A percentile compares a stretch with the other conserved stretches of the same genome.
These are phyloP conservation scores for Cladosporium austrohemisphaericum DNA, from an alignment of 2,329 filamentous ascomycete species.

Conservation along the genomic window DNA sequence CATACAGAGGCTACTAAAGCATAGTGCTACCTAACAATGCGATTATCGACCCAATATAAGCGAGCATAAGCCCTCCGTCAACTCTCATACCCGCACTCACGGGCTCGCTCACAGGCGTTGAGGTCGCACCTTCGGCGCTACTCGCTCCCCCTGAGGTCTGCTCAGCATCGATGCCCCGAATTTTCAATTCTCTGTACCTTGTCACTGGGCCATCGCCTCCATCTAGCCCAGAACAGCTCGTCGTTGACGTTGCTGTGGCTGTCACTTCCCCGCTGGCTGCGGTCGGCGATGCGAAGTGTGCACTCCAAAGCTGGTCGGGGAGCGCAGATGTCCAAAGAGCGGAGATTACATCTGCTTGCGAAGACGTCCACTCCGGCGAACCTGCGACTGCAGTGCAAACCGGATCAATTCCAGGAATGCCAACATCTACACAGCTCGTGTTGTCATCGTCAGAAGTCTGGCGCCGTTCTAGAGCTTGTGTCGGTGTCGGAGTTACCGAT, in stretches of 20 bases:
- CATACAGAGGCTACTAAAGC: too few species aligned
- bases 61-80: too few species aligned
- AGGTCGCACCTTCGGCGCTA: neutral
- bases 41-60: too few species aligned
- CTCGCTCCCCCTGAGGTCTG: conserved; percentile 2
- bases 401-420: neutral
- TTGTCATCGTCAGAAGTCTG: neutral
- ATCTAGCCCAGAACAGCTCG: conserved; percentile 1
- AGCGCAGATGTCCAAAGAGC: neutral
- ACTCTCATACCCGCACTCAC: neutral
- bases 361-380: conserved; percentile 6
- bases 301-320: conserved; percentile 9
- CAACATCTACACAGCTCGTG: neutral
- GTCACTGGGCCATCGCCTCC: neutral
- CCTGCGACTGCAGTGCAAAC: neutral
- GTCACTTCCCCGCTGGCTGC: conserved; percentile 1
- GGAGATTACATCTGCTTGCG: neutral
- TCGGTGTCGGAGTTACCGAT: neutral
- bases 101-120: neutral
- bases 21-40: too few species aligned
- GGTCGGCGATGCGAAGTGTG: conserved; percentile 4
- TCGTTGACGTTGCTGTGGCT: conserved; percentile 6
- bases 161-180: neutral
- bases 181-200: neutral
- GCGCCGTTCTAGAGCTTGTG: neutral